phyloP scores from a whole-genome alignment of 1,139 yeast genomes.

The Taiozyma sp. region DNA sequence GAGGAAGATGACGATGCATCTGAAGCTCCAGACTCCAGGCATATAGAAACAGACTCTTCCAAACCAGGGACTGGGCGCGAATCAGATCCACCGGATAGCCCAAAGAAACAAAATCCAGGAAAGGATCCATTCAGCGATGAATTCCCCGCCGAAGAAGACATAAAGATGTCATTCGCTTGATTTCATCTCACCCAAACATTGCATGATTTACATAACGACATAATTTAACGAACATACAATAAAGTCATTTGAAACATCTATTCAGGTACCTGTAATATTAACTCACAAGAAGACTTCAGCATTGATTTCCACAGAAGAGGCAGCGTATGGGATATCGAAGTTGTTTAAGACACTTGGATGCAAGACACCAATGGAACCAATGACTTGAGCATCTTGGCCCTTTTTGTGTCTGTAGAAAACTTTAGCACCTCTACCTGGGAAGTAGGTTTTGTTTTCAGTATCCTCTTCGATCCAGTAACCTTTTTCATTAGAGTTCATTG shows the following conservation, averaged over 20 bases:
- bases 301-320: constrained; percentile 84
- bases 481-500: constrained; percentile 44
- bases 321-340: constrained; percentile 92
- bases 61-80: no score
- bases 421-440: constrained; percentile 97
- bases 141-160: constrained; percentile 21
- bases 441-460: constrained; percentile 62
- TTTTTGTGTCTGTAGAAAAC: constrained; percentile 64
- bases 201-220: background rate
- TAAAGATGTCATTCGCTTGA: constrained; percentile 25
- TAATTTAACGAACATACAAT: background rate
- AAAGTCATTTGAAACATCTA: background rate
- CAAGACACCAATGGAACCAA: constrained; percentile 89
- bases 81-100: background rate
- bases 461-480: constrained; percentile 87
- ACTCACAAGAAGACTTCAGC: constrained; percentile 71
- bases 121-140: constrained; percentile 15
- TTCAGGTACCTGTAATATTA: background rate
- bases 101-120: background rate
- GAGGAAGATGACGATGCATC: constrained; percentile 10
- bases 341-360: constrained; percentile 89
- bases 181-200: background rate
- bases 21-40: background rate
- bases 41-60: background rate
- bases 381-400: constrained; percentile 47